Evolutionary conservation across 1,284 basidiomycete genomes (phyloP), one percentile per base, ranked within the genome.

Genomic region (Moesziomyces sp.): DNA sequence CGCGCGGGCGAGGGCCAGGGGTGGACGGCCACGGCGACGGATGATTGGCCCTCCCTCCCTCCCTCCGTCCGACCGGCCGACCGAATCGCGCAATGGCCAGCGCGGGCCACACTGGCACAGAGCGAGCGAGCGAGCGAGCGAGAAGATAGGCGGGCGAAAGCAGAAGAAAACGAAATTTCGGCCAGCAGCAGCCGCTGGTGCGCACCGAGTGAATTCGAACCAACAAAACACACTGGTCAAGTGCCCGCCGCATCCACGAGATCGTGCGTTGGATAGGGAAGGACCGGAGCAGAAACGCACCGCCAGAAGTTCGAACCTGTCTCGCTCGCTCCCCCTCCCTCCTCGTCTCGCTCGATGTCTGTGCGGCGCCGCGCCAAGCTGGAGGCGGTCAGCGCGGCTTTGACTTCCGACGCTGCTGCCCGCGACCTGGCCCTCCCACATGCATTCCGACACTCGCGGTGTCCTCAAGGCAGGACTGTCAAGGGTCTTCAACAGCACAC

Each of bases 201-300:
- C 30, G 45, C 42, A 23, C 23, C 34, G 49, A 56, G 53, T 35
- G 56, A 50, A 53, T 46, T 50, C 34, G 34, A 38, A n/a, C n/a
- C 18, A 50, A 46, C 38, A n/a, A 34, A 21, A 30, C 24, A 62
- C 66, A 69, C 66, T 46, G 59, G 40, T 38, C n/a, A 28, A n/a
- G 23, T 47, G 66, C 66, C 66, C 43, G 34, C 16, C 10, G 16
- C 38, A 30, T 21, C 34, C 44, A 30, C 24, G 45, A 63, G 66
- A 69, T 69, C 66, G 66, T 52, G 51, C 24, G 5, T 26, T 47
- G 56, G 59, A 69, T 68, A 69, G 66, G 66, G 49, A 69, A 52
- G 61, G 66, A 69, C 66, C 66, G 66, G 66, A 69, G 66, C 66
- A 42, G 43, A 40, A 40, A 40, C 18, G 16, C 16, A n/a, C 50